A percentile compares a stretch with the other conserved stretches of the same genome.
These are phyloP conservation scores for Rhodomyrtus psidioides DNA, from an alignment of 441 rosid genomes.

Conservation along the genomic window DNA sequence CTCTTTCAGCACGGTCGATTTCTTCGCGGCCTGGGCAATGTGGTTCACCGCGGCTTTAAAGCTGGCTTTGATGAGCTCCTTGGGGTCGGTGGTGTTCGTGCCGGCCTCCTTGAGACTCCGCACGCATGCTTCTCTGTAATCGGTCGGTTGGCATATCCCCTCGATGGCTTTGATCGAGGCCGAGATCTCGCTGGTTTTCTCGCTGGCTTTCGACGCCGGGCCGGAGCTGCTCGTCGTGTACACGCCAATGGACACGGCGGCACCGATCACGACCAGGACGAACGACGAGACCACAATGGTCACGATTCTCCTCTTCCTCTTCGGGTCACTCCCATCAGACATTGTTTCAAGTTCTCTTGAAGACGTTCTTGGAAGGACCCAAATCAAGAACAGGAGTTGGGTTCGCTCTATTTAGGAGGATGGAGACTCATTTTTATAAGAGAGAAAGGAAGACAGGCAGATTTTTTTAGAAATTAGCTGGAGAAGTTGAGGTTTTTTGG, in stretches of 20 bases:
- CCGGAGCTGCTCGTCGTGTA: neutral
- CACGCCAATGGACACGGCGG: neutral
- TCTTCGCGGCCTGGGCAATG: neutral
- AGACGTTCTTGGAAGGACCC: neutral
- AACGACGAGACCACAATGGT: neutral
- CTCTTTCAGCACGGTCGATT: slow-evolving; percentile 1
- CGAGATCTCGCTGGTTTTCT: neutral
- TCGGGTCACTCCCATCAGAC: neutral
- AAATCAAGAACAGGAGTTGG: neutral
- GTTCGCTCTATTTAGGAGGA: neutral
- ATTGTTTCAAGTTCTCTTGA: neutral
- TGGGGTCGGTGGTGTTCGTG: slow-evolving; percentile 1
- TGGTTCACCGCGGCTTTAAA: neutral
- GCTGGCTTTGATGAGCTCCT: slow-evolving; percentile 4
- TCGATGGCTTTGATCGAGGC: slow-evolving; percentile 3
- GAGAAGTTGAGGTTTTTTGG: neutral
- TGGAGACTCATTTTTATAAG: neutral
- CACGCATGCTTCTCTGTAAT: neutral
- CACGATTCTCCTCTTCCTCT: neutral
- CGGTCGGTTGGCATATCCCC: slow-evolving; percentile 7
- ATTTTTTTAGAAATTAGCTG: neutral
- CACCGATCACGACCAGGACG: slow-evolving; percentile 1
- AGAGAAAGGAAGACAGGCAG: neutral
- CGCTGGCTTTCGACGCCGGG: neutral
- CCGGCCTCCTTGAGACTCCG: neutral